Evolutionary conservation across 345 rosid species (phyloP), one percentile per base, ranked within the genome.

Genomic region (Eucalyptus victrix): DNA sequence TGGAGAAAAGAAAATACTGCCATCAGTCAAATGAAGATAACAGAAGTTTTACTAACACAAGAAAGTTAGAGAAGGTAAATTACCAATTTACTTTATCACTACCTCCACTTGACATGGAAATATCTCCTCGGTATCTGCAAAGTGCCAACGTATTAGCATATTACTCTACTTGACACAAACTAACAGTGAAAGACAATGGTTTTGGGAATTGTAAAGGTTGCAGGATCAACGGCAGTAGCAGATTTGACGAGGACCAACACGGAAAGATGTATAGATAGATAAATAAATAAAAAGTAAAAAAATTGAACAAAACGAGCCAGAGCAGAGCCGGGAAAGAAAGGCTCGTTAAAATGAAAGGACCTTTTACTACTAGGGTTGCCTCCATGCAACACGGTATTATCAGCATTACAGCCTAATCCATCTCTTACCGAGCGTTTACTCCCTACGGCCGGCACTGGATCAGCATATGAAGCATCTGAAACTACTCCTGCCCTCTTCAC

Each of bases 401-500:
- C 28, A 4, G 30, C 62, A 23, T 56, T 56, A 9, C 62, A 56
- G 62, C 0, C 62, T 4, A 56, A 1, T 56, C 30, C 28, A 54
- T 54, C 60, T 54, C 60, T 21, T 4, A 54, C 26, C 60, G 26
- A 54, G 60, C 60, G 26, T 23, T 54, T 54, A 21, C 12, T 54
- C 1, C 60, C 12, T 2, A 54, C 60, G 60, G 26, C 60, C 2
- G 65, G 65, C 14, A 58, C 30, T 11, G 65, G 28, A 58, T 54
- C 60, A 54, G 26, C 60, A 54, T 54, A 23, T 54, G 60, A 92
- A 87, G 28, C 90, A 54, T 93, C 93, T 18, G 96, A 89, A 54
- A 91, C 92, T 87, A 88, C 53, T 81, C 92, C 94, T 62, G 92
- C 91, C 93, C 96, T 93, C 94, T 94, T 97, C 83, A 98, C 97